These are phyloP conservation scores for Pseudozyma tsukubaensis DNA, from an alignment of 1,284 basidiomycete species.

Conservation along the genomic window DNA sequence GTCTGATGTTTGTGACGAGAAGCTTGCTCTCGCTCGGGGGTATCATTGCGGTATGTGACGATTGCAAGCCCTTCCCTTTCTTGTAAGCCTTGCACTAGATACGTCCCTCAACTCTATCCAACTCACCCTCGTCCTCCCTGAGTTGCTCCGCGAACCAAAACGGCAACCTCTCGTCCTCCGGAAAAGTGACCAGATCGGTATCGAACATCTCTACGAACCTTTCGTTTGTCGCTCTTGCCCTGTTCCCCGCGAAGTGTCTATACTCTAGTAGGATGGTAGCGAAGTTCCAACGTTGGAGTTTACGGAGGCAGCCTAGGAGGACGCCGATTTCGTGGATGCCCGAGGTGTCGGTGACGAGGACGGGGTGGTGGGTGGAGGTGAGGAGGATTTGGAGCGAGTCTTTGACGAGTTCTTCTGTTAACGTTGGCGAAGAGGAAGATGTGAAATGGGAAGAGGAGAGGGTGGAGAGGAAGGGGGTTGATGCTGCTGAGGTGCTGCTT, in stretches of 20 bases:
- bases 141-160: constrained; percentile 58
- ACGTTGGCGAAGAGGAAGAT: constrained; percentile 33
- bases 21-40: too few species aligned
- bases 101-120: constrained; percentile 31
- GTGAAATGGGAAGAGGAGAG: too few species aligned
- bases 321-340: constrained; percentile 66
- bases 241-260: constrained; percentile 60
- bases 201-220: constrained; percentile 68
- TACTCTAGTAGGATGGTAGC: constrained; percentile 66
- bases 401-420: constrained; percentile 58
- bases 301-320: constrained; percentile 62
- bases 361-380: constrained; percentile 47
- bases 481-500: too few species aligned
- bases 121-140: constrained; percentile 40
- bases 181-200: constrained; percentile 60
- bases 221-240: constrained; percentile 61
- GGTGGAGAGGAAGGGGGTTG: constrained; percentile 23
- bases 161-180: constrained; percentile 48
- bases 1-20: too few species aligned
- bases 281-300: constrained; percentile 66
- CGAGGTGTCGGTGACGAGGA: constrained; percentile 61
- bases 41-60: too few species aligned
- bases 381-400: constrained; percentile 61
- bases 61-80: too few species aligned
- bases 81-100: constrained; percentile 2